Evolutionary conservation across 2,329 filamentous ascomycete species (phyloP), one percentile per base, ranked within the genome.

Genomic region (Claviceps pusilla): DNA sequence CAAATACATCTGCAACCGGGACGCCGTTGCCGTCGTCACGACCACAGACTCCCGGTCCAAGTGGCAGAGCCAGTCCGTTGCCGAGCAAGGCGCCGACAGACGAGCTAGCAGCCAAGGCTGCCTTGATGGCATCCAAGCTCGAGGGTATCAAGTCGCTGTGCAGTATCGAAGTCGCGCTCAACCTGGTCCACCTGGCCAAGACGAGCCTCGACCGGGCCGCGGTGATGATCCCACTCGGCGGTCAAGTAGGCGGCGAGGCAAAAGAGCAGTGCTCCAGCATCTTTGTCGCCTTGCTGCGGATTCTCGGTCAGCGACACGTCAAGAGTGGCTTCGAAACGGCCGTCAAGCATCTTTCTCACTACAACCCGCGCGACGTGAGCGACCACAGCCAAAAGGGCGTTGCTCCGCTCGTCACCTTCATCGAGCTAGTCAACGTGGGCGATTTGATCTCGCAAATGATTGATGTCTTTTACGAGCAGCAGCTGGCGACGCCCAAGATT

Each of bases 391-490:
- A 83, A 59, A 74, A 79, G 39, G 87, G 87, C 0, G 90, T 96
- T 7, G 89, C 89, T 54, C 93, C 93, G 2, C 77, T 98, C 4
- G 89, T 96, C 48, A 96, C 88, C 0, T 98, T 98, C 63, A 82
- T 98, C 57, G 93, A 98, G 70, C 79, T 98, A 33, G 93, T 98
- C 67, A 98, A 98, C 65, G 91, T 98, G 0, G 93, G 93, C 56
- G 93, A 98, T 67, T 76, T 98, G 55, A 98, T 98, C 62, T 89
- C 94, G 56, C 93, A 98, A 68, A 98, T 98, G 93, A 82, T 98
- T 56, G 93, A 98, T 66, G 89, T 98, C 39, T 98, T 98, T 66
- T 98, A 95, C 70, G 87, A 95, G 66, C 93, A 97, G 70, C 93
- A 98, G 71, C 79, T 98, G 33, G 82, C 89, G 6, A 79, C 82